These are phyloP conservation scores for Aurifilum marmelostoma DNA, from an alignment of 2,329 filamentous ascomycete genomes.

Conservation along the genomic window DNA sequence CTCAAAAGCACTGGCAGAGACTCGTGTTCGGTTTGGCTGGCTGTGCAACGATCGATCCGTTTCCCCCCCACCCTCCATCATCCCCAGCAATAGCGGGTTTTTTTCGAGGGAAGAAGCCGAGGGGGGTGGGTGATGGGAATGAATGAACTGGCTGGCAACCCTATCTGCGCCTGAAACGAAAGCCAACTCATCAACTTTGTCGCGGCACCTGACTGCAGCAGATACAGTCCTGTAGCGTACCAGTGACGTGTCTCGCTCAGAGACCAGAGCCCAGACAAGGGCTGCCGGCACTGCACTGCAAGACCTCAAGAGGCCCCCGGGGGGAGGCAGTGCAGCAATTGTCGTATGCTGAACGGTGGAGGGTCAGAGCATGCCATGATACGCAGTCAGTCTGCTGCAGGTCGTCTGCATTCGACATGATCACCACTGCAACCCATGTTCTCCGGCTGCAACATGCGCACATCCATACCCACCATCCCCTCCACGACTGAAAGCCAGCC, in stretches of 20 bases:
- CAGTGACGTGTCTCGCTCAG: slow-evolving; percentile 11
- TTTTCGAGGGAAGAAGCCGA: background rate
- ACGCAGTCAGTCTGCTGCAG: background rate
- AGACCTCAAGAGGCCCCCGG: no score
- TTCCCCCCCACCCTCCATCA: background rate
- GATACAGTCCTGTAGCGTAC: background rate
- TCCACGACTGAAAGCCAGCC: background rate
- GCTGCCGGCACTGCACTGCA: no score
- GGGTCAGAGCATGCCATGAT: background rate
- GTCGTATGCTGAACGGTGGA: background rate
- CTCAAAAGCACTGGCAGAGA: background rate
- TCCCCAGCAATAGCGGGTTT: background rate
- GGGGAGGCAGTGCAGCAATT: no score
- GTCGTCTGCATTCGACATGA: background rate
- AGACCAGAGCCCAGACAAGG: background rate
- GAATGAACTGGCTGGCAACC: background rate
- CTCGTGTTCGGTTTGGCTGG: background rate
- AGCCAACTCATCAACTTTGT: background rate
- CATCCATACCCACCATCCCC: background rate
- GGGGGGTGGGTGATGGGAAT: background rate
- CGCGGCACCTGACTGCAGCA: background rate
- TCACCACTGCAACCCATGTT: background rate
- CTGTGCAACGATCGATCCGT: background rate
- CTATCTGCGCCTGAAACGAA: slow-evolving; percentile 12
- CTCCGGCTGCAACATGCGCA: background rate